Conservation (phyloP, 2,329 filamentous ascomycete species). For the Simplicillium sp. region DNA sequence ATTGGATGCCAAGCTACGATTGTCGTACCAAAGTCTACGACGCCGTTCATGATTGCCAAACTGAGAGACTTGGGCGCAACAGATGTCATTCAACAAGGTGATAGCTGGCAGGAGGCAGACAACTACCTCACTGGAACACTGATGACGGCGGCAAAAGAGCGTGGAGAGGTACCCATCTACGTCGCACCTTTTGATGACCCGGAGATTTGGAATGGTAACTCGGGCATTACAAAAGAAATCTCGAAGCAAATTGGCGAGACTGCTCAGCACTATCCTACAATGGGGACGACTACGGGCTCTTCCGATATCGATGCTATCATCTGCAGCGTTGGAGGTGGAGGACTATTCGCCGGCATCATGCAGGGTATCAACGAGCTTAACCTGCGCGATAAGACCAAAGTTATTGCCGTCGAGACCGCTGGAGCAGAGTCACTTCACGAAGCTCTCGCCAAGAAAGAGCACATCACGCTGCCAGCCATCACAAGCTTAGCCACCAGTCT, state of each 20-base stretch:
- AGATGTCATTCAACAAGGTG: constrained; percentile 56
- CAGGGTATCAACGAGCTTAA: constrained; percentile 40
- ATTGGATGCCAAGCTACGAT: constrained; percentile 58
- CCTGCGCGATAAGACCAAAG: constrained; percentile 20
- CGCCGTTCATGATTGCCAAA: constrained; percentile 58
- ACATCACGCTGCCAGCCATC: constrained; percentile 57
- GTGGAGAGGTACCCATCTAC: constrained; percentile 40
- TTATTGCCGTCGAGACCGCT: constrained; percentile 64
- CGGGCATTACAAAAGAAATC: constrained; percentile 42
- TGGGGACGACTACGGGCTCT: constrained; percentile 49
- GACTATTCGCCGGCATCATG: constrained; percentile 66
- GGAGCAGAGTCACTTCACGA: constrained; percentile 59
- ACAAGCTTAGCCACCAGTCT: constrained; percentile 64
- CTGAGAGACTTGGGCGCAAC: constrained; percentile 51
- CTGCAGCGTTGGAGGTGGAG: constrained; percentile 72
- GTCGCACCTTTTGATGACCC: constrained; percentile 58
- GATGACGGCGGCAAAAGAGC: constrained; percentile 13
- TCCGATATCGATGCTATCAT: constrained; percentile 53
- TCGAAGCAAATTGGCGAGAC: constrained; percentile 21
- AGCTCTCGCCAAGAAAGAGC: constrained; percentile 40
- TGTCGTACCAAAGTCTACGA: constrained; percentile 58
- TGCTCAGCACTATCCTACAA: constrained; percentile 20
- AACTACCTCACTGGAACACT: constrained; percentile 50
- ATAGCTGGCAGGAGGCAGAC: constrained; percentile 61
- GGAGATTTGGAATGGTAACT: constrained; percentile 57